phyloP scores from a whole-genome alignment of 148 eudicot genomes.

The Cornus suecica region DNA sequence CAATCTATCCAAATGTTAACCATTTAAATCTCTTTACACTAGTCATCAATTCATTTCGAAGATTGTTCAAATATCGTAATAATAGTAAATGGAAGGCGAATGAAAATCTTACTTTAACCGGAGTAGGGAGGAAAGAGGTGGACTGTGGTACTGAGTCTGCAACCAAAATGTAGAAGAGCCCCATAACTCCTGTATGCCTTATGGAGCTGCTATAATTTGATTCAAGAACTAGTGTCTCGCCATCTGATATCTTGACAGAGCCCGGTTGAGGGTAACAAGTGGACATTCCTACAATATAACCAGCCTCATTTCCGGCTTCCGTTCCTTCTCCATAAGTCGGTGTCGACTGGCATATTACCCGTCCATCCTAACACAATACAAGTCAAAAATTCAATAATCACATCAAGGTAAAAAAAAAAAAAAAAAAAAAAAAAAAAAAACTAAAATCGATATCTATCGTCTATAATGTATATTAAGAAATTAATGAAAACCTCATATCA shows the following conservation, averaged over 20 bases:
- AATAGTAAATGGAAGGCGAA: background rate
- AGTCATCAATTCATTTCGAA: background rate
- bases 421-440: no score
- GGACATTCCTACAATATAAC: constrained; percentile 93
- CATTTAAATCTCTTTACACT: background rate
- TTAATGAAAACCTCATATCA: background rate
- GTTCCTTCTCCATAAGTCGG: constrained; percentile 70
- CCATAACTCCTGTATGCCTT: constrained; percentile 90
- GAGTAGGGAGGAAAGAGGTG: constrained; percentile 3
- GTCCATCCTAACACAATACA: constrained; percentile 53
- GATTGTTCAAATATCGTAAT: background rate
- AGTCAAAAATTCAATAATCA: background rate
- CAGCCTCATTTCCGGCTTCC: constrained; percentile 80
- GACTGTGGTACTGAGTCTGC: constrained; percentile 44
- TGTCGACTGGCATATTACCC: constrained; percentile 63
- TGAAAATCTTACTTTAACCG: constrained; percentile 24
- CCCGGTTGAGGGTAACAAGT: constrained; percentile 83
- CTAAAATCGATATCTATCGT: no score
- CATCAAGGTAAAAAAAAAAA: background rate
- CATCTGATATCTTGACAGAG: constrained; percentile 52
- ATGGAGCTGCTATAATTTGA: constrained; percentile 66
- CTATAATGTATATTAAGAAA: background rate
- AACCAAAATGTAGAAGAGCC: constrained; percentile 77
- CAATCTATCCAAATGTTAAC: background rate
- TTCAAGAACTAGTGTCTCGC: constrained; percentile 62